These are phyloP conservation scores for Benincasa hispida DNA, from an alignment of 306 rosid species.

Conservation along the genomic window DNA sequence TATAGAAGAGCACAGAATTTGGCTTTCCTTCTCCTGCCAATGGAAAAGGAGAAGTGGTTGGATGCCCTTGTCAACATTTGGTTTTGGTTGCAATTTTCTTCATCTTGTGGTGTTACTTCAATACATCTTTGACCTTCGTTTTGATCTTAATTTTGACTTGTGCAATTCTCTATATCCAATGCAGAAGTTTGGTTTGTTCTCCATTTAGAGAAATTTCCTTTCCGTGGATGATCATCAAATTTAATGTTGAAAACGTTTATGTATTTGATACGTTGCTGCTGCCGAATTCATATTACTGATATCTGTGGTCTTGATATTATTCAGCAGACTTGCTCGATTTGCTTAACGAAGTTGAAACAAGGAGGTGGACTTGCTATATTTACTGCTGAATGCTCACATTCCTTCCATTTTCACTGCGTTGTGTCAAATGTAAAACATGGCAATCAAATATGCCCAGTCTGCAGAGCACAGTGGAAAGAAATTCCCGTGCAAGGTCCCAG, in stretches of 20 bases:
- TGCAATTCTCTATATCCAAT: background rate
- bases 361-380: slow-evolving; percentile 92
- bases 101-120: background rate
- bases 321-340: slow-evolving; percentile 87
- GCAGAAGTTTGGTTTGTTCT: background rate
- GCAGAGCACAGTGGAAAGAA: slow-evolving; percentile 96
- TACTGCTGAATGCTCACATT: slow-evolving; percentile 93
- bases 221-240: background rate
- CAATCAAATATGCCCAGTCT: slow-evolving; percentile 88
- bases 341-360: slow-evolving; percentile 82
- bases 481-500: slow-evolving; percentile 62
- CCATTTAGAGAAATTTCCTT: background rate
- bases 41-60: background rate
- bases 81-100: background rate
- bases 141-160: background rate
- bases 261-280: background rate
- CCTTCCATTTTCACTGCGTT: slow-evolving; percentile 93
- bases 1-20: background rate
- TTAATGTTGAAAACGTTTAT: background rate
- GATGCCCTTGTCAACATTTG: background rate
- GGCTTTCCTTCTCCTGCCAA: background rate
- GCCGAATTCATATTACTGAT: background rate
- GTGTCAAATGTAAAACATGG: slow-evolving; percentile 82
- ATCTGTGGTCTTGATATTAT: slow-evolving; percentile 4
- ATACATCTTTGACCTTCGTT: background rate